Evolutionary conservation across 1,139 yeast genomes (phyloP).

Genomic region (Geotrichum macrosporum): DNA sequence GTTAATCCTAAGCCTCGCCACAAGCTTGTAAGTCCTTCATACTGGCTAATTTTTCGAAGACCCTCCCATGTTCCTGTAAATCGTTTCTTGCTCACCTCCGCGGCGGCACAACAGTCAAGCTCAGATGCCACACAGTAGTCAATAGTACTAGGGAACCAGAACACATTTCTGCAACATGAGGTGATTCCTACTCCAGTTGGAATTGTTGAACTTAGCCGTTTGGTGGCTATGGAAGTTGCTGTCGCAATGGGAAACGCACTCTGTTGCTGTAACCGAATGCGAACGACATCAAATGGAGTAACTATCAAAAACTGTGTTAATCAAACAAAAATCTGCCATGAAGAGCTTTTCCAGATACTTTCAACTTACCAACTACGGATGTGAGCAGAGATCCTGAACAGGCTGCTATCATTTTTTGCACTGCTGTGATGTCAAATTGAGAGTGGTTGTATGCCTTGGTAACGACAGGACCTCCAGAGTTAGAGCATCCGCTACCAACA

Average conservation of each 20-base stretch:
- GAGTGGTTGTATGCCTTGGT: conserved; percentile 3
- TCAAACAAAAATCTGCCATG: neutral
- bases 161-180: conserved; percentile 42
- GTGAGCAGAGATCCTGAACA: conserved; percentile 88
- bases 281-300: conserved; percentile 91
- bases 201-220: conserved; percentile 27
- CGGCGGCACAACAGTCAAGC: conserved; percentile 38
- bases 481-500: too few species aligned
- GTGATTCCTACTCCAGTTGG: conserved; percentile 36
- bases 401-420: conserved; percentile 81
- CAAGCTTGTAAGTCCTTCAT: conserved; percentile 72
- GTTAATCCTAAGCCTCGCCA: conserved; percentile 91
- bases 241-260: conserved; percentile 39
- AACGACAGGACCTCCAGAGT: neutral
- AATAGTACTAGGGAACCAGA: conserved; percentile 40
- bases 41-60: conserved; percentile 54
- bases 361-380: conserved; percentile 45
- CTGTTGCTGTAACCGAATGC: conserved; percentile 89
- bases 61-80: conserved; percentile 68
- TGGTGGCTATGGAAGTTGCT: conserved; percentile 24
- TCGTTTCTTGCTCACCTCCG: conserved; percentile 36
- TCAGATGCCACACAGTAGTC: conserved; percentile 42
- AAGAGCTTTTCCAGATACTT: neutral
- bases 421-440: conserved; percentile 41
- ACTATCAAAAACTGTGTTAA: conserved; percentile 44